Evolutionary conservation across 441 rosid genomes (phyloP), one percentile per base, ranked within the genome.

Genomic region (Gossypium gossypioides): DNA sequence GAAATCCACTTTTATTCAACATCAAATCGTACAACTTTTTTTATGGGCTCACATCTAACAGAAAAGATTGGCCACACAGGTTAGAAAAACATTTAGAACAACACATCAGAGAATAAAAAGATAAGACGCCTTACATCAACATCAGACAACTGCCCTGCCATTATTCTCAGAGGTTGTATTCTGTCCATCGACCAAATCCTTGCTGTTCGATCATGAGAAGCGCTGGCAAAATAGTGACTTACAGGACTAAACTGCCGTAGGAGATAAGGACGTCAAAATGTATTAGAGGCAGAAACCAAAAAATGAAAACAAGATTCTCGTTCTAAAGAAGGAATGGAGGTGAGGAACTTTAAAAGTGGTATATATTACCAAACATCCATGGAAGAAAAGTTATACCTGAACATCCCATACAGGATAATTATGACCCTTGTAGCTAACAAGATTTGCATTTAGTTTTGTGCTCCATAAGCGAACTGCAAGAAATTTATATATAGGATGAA

Each of bases 391-490:
- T 50, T 16, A 71, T 81, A 93, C 99, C 97, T 96, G 93, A 74
- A 84, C 99, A 81, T 93, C 99, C 97, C 98, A 93, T 12, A 96
- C 98, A 72, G 98, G 97, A 80, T 91, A 96, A 78, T 96, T 96
- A 73, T 96, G 99, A 77, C 99, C 97, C 85, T 91, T 93, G 89
- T 93, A 96, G 84, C 98, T 90, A 65, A 96, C 99, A 55, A 91
- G 97, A 84, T 91, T 96, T 62, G 98, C 94, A 83, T 93, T 93
- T 75, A 91, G 79, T 80, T 91, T 81, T 77, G 96, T 88, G 82
- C 96, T 94, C 98, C 98, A 94, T 27, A 94, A 84, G 69, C 96
- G 85, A 80, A 91, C 97, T 90, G 86, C 86, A 81, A 40, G 15
- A 72, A 74, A 19, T 6, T 24, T 6, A 4, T 18, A 16, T 25